Evolutionary conservation across 1,284 basidiomycete genomes (phyloP).

Genomic region (Tylopilus sp.): DNA sequence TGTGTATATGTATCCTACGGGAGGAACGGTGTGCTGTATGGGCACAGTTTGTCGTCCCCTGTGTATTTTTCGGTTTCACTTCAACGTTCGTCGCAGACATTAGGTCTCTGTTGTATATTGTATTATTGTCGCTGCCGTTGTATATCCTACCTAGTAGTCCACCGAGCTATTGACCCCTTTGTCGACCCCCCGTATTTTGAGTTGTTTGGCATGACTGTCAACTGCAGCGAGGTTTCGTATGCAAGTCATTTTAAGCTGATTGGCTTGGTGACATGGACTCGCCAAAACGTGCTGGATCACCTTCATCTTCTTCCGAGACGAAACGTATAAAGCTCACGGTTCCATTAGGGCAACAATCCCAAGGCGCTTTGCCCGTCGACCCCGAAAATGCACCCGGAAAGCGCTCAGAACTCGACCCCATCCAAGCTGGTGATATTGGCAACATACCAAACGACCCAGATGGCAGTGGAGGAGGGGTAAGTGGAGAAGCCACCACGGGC

Average conservation of each 20-base stretch:
- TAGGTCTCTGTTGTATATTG: not conserved
- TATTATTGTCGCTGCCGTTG: not conserved
- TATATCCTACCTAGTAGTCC: not conserved
- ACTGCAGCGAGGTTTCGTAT: conserved; percentile 12
- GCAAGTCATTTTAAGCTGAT: conserved; percentile 24
- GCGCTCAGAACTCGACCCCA: conserved; percentile 69
- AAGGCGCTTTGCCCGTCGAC: conserved; percentile 63
- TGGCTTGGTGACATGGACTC: conserved; percentile 50
- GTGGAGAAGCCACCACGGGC: conserved; percentile 40
- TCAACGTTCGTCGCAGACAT: not conserved
- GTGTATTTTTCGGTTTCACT: not conserved
- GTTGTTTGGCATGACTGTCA: conserved; percentile 12
- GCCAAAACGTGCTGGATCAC: conserved; percentile 68
- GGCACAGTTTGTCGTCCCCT: not conserved
- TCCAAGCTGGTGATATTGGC: conserved; percentile 63
- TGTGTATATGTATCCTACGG: not conserved
- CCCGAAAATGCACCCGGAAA: conserved; percentile 71
- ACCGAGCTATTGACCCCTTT: conserved; percentile 1
- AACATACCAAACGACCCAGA: conserved; percentile 56
- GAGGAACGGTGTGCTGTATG: not conserved
- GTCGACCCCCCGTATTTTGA: conserved; percentile 23
- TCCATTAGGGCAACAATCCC: conserved; percentile 45
- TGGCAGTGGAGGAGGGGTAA: conserved; percentile 35
- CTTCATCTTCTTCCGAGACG: conserved; percentile 53
- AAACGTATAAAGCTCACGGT: conserved; percentile 66